Percentiles rank a stretch among this genome's conserved stretches.
phyloP scores from a whole-genome alignment of 805 yeast species.

The Wickerhamiella shivajii region DNA sequence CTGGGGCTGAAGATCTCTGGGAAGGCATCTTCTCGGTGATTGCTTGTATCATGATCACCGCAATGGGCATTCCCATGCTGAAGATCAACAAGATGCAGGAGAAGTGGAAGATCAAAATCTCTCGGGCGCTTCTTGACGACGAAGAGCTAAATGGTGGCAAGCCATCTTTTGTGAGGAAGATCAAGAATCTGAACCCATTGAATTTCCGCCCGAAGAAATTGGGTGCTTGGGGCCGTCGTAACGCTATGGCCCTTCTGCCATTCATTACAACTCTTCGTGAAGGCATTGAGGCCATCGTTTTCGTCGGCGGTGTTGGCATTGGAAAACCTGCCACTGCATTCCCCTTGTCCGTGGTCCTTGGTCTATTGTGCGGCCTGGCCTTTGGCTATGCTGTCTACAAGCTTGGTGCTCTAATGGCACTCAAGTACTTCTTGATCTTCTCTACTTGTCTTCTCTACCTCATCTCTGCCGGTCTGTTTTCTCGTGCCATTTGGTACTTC shows the following conservation, averaged over 20 bases:
- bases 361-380: conserved; percentile 60
- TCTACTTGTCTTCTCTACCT: conserved; percentile 83
- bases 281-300: conserved; percentile 92
- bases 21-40: conserved; percentile 89
- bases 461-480: conserved; percentile 83
- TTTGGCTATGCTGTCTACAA: conserved; percentile 63
- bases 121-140: conserved; percentile 49
- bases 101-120: conserved; percentile 93
- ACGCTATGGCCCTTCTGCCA: conserved; percentile 81
- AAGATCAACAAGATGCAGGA: conserved; percentile 92
- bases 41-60: conserved; percentile 75
- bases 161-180: conserved; percentile 6
- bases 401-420: conserved; percentile 69
- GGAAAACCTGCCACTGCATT: conserved; percentile 51
- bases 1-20: conserved; percentile 84
- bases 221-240: conserved; percentile 41
- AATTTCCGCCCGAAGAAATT: conserved; percentile 15
- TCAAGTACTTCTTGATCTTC: conserved; percentile 72
- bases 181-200: conserved; percentile 16
- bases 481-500: conserved; percentile 86
- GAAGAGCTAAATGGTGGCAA: conserved; percentile 9
- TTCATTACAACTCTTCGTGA: conserved; percentile 86
- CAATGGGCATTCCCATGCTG: conserved; percentile 95
- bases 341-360: conserved; percentile 87
- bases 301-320: conserved; percentile 86